phyloP scores from a whole-genome alignment of 768 basidiomycete genomes.

The Kwoniella europaea region DNA sequence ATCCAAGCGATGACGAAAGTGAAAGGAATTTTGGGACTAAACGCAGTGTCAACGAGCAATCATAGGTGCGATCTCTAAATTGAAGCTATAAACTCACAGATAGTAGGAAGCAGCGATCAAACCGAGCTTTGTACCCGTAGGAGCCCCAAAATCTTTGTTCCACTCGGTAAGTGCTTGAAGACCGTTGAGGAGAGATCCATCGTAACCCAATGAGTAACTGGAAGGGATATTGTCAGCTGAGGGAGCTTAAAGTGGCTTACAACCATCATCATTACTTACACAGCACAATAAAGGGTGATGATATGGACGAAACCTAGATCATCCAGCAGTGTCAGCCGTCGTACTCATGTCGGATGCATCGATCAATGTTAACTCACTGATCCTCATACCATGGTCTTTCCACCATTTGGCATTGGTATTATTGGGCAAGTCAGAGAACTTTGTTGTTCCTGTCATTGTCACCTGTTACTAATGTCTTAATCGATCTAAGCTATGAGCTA shows the following conservation, averaged over 20 bases:
- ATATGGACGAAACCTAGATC: conserved; percentile 22
- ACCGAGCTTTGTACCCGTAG: conserved; percentile 37
- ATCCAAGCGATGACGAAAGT: conserved; percentile 34
- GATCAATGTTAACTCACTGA: conserved; percentile 8
- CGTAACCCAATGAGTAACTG: conserved; percentile 34
- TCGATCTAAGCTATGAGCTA: neutral
- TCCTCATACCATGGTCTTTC: conserved; percentile 35
- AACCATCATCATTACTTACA: neutral
- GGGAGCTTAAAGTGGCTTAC: neutral
- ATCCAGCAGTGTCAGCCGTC: neutral
- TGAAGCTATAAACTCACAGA: conserved; percentile 3
- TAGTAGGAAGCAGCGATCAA: conserved; percentile 40
- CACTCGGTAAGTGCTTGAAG: conserved; percentile 38
- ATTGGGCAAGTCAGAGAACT: conserved; percentile 30
- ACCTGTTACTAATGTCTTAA: neutral
- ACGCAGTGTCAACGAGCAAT: neutral
- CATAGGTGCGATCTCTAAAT: neutral
- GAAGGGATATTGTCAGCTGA: neutral
- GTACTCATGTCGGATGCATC: neutral
- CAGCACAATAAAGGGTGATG: conserved; percentile 23
- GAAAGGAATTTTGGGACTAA: conserved; percentile 32
- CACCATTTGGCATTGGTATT: conserved; percentile 34
- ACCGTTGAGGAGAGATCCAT: conserved; percentile 44
- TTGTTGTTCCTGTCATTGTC: conserved; percentile 11
- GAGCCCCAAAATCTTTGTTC: conserved; percentile 31